Base-by-base conservation (phyloP, 2,329 filamentous ascomycete genomes). In the Sporothrix luriei region DNA sequence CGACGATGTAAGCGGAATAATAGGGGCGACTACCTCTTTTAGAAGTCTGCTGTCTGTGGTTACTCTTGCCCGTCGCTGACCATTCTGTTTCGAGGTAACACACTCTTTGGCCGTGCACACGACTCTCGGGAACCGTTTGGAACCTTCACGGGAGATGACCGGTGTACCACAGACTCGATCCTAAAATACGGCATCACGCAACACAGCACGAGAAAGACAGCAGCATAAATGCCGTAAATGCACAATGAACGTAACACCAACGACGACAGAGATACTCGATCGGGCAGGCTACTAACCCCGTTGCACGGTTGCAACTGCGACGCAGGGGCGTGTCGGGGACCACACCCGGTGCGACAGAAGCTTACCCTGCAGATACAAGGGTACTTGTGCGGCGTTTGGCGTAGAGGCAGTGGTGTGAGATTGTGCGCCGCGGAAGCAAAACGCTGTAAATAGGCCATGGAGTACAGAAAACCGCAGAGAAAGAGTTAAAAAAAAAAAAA, bases 201-300 rank as follows among this genome's bases (percentile, higher is more conserved):
- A 57, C 29, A 10, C 11, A 13, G 19, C n/a, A 59, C 26, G 40
- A 46, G 10, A 11, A 46, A 33, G n/a, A 33, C 33, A 33, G 9
- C 6, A 33, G 33, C 11, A 43, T 43, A 13, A 43, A 13, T 5
- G 13, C 43, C 43, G 5, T 43, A 48, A 13, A 9, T 13, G 13
- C 5, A 13, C 40, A 54, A 62, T 46, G 9, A 26, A 62, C 46
- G 9, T 33, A 14, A 62, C 21, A 7, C 57, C 38, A 43, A 62
- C 57, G 38, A 62, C 57, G 57, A 62, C 14, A 26, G 38, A 46
- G 40, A 46, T 62, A 62, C 57, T 46, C 5, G 16, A 62, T 26
- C 11, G 57, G 57, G 57, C n/a, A 62, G 38, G 38, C 57, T 46
- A 13, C 40, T 43, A n/a, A n/a, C 13, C 38, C n/a, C 40, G 26